These are phyloP conservation scores for Colletotrichum trifolii DNA, from an alignment of 2,329 filamentous ascomycete genomes.

Conservation along the genomic window DNA sequence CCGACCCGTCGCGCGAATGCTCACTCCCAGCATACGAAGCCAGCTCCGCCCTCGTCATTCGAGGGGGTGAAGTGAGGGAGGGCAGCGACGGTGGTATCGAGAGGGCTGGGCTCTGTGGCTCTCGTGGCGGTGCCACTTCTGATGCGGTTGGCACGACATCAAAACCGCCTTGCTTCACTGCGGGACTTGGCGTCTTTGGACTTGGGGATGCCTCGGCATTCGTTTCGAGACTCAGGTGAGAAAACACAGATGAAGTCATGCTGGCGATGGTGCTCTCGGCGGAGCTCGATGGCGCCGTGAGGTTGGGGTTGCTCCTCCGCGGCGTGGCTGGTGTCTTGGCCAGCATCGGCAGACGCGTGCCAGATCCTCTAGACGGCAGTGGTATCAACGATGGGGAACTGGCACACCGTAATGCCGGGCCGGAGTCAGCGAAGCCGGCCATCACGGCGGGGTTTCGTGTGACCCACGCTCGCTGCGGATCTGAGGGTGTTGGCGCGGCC, in stretches of 20 bases:
- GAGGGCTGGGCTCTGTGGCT: slow-evolving; percentile 40
- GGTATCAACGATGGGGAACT: slow-evolving; percentile 40
- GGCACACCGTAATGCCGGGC: slow-evolving; percentile 36
- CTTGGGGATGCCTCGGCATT: slow-evolving; percentile 41
- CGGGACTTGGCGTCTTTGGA: slow-evolving; percentile 45
- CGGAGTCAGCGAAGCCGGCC: slow-evolving; percentile 36
- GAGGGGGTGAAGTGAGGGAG: slow-evolving; percentile 46
- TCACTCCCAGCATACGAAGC: slow-evolving; percentile 23
- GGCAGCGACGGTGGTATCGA: slow-evolving; percentile 42
- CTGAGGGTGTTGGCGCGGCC: neutral
- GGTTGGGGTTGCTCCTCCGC: slow-evolving; percentile 48
- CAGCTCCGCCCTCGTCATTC: slow-evolving; percentile 33
- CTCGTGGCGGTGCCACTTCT: slow-evolving; percentile 32
- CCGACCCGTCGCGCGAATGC: slow-evolving; percentile 19
- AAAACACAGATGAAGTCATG: slow-evolving; percentile 55
- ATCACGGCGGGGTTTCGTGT: slow-evolving; percentile 10
- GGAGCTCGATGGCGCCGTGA: slow-evolving; percentile 50
- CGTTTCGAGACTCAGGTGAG: slow-evolving; percentile 48
- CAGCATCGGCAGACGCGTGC: slow-evolving; percentile 50
- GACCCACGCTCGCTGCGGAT: slow-evolving; percentile 17
- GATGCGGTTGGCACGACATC: slow-evolving; percentile 3
- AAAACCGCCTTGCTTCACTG: slow-evolving; percentile 36
- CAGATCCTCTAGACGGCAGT: slow-evolving; percentile 49
- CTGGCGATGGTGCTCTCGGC: slow-evolving; percentile 51
- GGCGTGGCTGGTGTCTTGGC: slow-evolving; percentile 47